Evolutionary conservation across 2,329 filamentous ascomycete species (phyloP).

Genomic region (Beauveria varroae): DNA sequence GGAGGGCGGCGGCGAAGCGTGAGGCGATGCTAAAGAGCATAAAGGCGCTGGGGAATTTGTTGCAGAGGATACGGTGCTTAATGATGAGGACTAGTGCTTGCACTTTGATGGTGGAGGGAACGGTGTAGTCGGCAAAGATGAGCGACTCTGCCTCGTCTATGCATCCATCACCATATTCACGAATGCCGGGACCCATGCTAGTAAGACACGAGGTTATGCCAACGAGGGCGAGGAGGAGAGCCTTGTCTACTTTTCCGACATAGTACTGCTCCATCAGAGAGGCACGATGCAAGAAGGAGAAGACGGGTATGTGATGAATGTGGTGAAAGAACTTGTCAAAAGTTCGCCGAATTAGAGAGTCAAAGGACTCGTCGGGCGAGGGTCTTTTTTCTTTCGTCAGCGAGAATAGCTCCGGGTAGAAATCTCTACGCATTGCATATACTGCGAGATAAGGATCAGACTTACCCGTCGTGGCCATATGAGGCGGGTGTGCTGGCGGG

Average conservation of each 20-base stretch:
- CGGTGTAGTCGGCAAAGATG: conserved; percentile 45
- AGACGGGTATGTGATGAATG: conserved; percentile 51
- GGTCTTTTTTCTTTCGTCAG: conserved; percentile 21
- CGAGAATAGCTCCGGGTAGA: background rate
- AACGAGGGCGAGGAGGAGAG: conserved; percentile 45
- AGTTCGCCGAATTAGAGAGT: conserved; percentile 42
- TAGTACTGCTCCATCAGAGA: conserved; percentile 54
- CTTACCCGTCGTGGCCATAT: conserved; percentile 28
- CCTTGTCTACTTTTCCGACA: conserved; percentile 46
- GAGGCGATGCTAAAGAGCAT: conserved; percentile 37
- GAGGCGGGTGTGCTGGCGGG: conserved; percentile 26
- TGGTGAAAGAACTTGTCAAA: conserved; percentile 53
- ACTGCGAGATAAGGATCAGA: background rate
- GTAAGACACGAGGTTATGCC: conserved; percentile 50
- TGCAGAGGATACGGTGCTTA: conserved; percentile 36
- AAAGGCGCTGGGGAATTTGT: conserved; percentile 36
- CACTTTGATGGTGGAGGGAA: conserved; percentile 49
- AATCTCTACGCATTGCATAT: background rate
- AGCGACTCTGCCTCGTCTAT: conserved; percentile 47
- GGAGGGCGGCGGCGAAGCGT: conserved; percentile 33
- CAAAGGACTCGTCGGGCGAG: conserved; percentile 35
- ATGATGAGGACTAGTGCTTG: conserved; percentile 39
- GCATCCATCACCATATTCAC: conserved; percentile 45
- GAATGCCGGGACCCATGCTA: conserved; percentile 44
- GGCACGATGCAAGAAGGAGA: conserved; percentile 51